Conservation (phyloP, 1,284 basidiomycete species). For the Cryptococcus amylolentus region DNA sequence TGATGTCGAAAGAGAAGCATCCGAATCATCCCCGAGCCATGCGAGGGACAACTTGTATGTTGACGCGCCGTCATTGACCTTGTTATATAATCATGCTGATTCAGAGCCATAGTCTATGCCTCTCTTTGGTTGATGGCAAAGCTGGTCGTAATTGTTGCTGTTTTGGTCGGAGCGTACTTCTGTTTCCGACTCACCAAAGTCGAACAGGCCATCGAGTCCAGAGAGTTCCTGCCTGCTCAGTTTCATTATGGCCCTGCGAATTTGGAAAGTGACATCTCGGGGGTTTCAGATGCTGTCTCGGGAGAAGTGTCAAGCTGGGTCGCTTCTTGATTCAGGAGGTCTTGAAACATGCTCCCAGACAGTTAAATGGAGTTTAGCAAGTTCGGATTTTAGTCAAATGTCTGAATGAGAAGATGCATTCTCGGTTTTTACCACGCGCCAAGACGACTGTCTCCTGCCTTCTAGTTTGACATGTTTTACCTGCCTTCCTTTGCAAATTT, state of each 20-base stretch:
- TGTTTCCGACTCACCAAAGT: slow-evolving; percentile 19
- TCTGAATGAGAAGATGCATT: too few species aligned
- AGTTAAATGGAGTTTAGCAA: too few species aligned
- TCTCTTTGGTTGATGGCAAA: slow-evolving; percentile 22
- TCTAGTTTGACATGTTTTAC: too few species aligned
- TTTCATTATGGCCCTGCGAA: slow-evolving; percentile 29
- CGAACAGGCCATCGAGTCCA: slow-evolving; percentile 31
- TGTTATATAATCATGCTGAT: too few species aligned
- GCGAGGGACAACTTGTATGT: neutral
- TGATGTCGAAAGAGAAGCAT: neutral
- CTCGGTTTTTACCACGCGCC: too few species aligned
- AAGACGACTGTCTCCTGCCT: too few species aligned
- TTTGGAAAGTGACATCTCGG: slow-evolving; percentile 6
- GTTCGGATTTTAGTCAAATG: too few species aligned
- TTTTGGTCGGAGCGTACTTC: slow-evolving; percentile 18
- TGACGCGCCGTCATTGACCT: neutral
- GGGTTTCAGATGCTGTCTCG: slow-evolving; percentile 6
- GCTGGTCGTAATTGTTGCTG: slow-evolving; percentile 18
- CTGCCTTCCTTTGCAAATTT: too few species aligned
- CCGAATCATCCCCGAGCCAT: neutral
- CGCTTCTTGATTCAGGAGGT: too few species aligned
- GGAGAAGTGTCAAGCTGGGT: too few species aligned
- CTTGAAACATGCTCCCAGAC: too few species aligned
- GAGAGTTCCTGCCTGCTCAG: slow-evolving; percentile 27
- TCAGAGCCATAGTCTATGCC: slow-evolving; percentile 20